Conservation (phyloP, 441 rosid species). For the Euphorbia celastroides region DNA sequence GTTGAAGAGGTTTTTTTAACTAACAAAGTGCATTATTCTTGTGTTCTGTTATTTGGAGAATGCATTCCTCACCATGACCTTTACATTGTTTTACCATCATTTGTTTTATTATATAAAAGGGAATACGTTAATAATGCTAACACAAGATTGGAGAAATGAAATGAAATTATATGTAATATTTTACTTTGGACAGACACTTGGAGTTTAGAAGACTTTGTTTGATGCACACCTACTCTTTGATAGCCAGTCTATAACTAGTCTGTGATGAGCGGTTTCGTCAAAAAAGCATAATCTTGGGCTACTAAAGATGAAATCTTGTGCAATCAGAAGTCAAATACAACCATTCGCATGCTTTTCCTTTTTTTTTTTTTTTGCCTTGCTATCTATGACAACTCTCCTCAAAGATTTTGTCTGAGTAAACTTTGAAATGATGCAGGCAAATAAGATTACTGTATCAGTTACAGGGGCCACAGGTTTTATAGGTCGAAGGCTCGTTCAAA, state of each 20-base stretch:
- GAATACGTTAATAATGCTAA: too few species aligned
- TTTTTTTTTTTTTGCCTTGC: not conserved
- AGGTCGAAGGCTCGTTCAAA: constrained; percentile 80
- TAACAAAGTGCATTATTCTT: not conserved
- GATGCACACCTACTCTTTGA: not conserved
- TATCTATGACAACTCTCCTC: constrained; percentile 3
- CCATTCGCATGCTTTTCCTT: not conserved
- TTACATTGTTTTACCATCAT: constrained; percentile 1
- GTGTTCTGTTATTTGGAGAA: too few species aligned
- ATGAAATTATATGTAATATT: too few species aligned
- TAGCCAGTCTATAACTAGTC: not conserved
- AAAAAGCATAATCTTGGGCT: not conserved
- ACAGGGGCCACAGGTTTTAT: constrained; percentile 96
- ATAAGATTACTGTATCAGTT: constrained; percentile 70
- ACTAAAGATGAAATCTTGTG: not conserved
- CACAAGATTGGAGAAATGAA: too few species aligned
- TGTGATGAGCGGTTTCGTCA: not conserved
- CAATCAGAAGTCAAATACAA: not conserved
- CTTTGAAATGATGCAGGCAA: constrained; percentile 33
- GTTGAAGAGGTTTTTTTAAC: not conserved
- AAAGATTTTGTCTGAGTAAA: constrained; percentile 18
- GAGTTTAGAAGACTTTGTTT: too few species aligned
- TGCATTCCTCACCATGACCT: not conserved
- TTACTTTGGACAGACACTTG: too few species aligned
- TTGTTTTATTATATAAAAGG: not conserved